Evolutionary conservation across 1,284 basidiomycete species (phyloP), one percentile per base, ranked within the genome.

Genomic region (Trichosporon sp.): DNA sequence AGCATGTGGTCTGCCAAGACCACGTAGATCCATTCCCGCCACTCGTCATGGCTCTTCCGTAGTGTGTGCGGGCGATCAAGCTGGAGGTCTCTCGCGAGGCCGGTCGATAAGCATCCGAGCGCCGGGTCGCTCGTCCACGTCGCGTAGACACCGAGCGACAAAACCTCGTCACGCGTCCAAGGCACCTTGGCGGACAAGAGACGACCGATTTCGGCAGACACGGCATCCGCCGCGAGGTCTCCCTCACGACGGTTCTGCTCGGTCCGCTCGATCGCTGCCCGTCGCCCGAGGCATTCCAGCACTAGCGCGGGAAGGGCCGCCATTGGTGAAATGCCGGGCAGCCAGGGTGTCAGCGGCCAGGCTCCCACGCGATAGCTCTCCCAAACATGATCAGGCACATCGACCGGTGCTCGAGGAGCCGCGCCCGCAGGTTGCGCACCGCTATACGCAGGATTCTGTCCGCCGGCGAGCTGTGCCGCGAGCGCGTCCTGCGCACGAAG

Each of bases 11-110:
- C 82, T 69, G 82, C 77, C 25, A 83, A 77, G 5, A 79, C 74
- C 27, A 81, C 68, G 65, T 81, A 80, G 34, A 81, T 78, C 80
- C 79, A 81, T 71, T 82, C 81, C 53, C 82, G 76, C 77, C 81
- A 81, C 65, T 82, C 80, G 64, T 80, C 76, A 60, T 80, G 76
- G 8, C 75, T 70, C 44, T 73, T 72, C 7, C 75, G 67, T 6
- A 74, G 69, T 1, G 44, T 64, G 53, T 70, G 68, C 6, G 78
- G 65, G 7, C 73, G 70, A 64, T 81, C 78, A 6, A 80, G 71
- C 4, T 74, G 75, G 8, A 74, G 69, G 18, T 70, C 66, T 15
- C 80, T 70, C 3, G 79, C 81, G 44, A 81, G 74, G 11, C 79
- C 76, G 4, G 81, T 73, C 1, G 80, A 75, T 7, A 80, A 60